Evolutionary conservation across 495 filamentous ascomycete genomes (phyloP).

Genomic region (Choiromyces venosus): DNA sequence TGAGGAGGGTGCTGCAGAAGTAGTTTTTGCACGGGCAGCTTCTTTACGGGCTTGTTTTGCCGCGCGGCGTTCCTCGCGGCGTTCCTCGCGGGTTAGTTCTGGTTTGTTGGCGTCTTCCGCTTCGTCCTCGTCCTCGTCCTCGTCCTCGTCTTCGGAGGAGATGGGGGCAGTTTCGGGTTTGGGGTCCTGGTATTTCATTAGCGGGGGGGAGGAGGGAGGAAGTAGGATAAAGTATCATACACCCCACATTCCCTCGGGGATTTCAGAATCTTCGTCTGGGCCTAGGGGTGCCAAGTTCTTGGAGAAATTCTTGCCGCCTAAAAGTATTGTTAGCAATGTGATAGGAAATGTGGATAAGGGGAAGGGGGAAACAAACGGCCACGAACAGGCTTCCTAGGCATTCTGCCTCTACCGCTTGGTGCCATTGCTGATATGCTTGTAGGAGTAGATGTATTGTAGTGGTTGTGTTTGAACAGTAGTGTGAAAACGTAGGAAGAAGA

Average conservation of each 20-base stretch:
- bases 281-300: slow-evolving; percentile 79
- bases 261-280: slow-evolving; percentile 65
- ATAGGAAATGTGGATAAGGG: neutral
- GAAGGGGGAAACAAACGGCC: slow-evolving; percentile 60
- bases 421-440: slow-evolving; percentile 50
- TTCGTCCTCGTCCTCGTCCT: slow-evolving; percentile 51
- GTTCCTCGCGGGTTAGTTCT: slow-evolving; percentile 76
- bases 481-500: too few species aligned
- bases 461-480: too few species aligned
- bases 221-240: slow-evolving; percentile 49
- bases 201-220: neutral
- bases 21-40: slow-evolving; percentile 68
- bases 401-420: slow-evolving; percentile 64
- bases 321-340: slow-evolving; percentile 8
- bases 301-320: slow-evolving; percentile 93
- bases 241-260: slow-evolving; percentile 67
- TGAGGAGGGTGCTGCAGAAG: slow-evolving; percentile 67
- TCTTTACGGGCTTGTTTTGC: slow-evolving; percentile 88
- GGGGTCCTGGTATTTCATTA: slow-evolving; percentile 39
- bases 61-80: slow-evolving; percentile 77
- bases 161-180: slow-evolving; percentile 48
- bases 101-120: slow-evolving; percentile 48
- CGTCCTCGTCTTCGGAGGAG: slow-evolving; percentile 48
- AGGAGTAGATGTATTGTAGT: slow-evolving; percentile 6
- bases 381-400: slow-evolving; percentile 76